Conservation (phyloP, 495 filamentous ascomycete species). For the Wilcoxina mikolae region DNA sequence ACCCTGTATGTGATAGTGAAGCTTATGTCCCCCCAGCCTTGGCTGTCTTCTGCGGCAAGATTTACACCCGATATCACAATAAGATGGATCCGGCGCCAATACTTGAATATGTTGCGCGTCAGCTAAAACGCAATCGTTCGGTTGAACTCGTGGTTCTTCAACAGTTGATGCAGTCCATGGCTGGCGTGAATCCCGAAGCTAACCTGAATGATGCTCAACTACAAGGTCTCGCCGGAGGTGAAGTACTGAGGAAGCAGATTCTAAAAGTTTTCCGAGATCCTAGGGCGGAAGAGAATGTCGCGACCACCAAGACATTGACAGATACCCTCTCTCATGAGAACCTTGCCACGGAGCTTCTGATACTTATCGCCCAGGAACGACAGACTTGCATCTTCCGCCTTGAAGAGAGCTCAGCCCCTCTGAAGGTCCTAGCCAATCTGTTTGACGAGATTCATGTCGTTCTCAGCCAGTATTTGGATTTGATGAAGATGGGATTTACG, state of each 20-base stretch:
- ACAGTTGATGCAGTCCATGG: conserved; percentile 79
- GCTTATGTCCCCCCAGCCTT: conserved; percentile 41
- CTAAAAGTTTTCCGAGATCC: conserved; percentile 63
- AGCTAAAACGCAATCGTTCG: conserved; percentile 63
- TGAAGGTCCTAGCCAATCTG: conserved; percentile 69
- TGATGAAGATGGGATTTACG: conserved; percentile 64
- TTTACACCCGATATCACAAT: conserved; percentile 64
- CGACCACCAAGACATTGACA: conserved; percentile 64
- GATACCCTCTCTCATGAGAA: conserved; percentile 39
- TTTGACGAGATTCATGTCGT: conserved; percentile 80
- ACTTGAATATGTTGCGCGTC: conserved; percentile 72
- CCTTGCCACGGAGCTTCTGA: conserved; percentile 62
- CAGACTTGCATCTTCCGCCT: conserved; percentile 62
- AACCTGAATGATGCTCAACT: conserved; percentile 79
- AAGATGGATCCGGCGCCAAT: conserved; percentile 75
- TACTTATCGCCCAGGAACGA: conserved; percentile 80
- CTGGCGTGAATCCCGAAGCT: conserved; percentile 69
- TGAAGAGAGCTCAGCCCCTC: conserved; percentile 42
- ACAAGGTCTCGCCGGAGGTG: conserved; percentile 71
- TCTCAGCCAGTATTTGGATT: conserved; percentile 73
- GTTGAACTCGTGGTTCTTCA: conserved; percentile 79
- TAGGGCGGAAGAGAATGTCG: conserved; percentile 58
- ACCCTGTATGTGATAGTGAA: not conserved
- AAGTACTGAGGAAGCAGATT: conserved; percentile 60
- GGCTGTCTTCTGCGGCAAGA: conserved; percentile 69